Base-by-base conservation (phyloP, 805 yeast species). In the Yamadazyma philogaea region DNA sequence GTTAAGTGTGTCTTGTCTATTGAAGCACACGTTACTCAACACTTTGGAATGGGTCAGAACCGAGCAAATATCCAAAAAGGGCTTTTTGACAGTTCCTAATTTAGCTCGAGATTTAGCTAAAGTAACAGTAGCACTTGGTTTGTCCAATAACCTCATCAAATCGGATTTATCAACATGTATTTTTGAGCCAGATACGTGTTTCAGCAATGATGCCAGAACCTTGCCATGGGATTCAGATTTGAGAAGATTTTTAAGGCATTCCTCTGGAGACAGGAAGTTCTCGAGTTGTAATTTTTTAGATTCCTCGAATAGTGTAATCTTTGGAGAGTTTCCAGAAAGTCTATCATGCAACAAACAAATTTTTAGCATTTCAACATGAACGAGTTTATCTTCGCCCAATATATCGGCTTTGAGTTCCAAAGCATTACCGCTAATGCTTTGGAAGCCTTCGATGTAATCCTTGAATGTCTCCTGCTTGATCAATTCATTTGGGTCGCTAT, bases 41-140 rank as follows among this genome's bases (percentile, higher is more conserved):
- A 53, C 49, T 15, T 48, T 45, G 45, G 62, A 46, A 48, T 77
- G 79, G 32, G 55, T 54, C 10, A 44, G 30, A 37, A 72, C 66
- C 38, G 70, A 66, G 49, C 87, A 81, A 15, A 77, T 75, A 16
- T 74, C 77, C 42, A 63, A 60, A 51, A 78, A 80, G 3, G 78
- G 77, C 28, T 58, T 57, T 14, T 54, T 52, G 2, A 57, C 47
- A 0, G 81, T 71, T 21, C 68, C 66, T 14, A 61, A 39, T 37
- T 60, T 53, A 0, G 72, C 64, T 36, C 74, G 61, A 33, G 72
- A 69, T 22, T 63, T 61, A 2, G 70, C 61, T 20, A 80, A 57
- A 3, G 47, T 50, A 15, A 59, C 61, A n/a, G 64, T 63, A 1
- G 81, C 68, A 1, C 74, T 62, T 14, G 66, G 61, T 30, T 57